Base-by-base conservation (phyloP, 345 rosid genomes). In the Aethionema arabicum region DNA sequence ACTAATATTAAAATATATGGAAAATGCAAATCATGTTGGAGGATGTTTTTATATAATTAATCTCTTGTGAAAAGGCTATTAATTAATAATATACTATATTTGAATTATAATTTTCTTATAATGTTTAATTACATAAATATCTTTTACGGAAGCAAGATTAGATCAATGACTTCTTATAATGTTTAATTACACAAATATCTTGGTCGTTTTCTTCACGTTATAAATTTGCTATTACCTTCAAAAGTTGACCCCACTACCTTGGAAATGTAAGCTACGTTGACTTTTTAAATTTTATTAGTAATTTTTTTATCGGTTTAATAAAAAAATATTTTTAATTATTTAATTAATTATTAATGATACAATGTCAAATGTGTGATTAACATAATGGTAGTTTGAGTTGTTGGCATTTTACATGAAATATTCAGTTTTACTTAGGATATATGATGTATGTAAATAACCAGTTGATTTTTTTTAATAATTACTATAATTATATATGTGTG, bases 201-300 rank as follows among this genome's bases (percentile, higher is more conserved):
- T n/a, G 59, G 36, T 53, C 49, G 40, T 61, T 60, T 68, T 36
- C 61, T 37, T 53, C 29, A 44, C 42, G 52, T 43, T n/a, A n/a
- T n/a, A n/a, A 43, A 52, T 60, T 54, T 60, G 62, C 12, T 53
- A 30, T 44, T 5, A 4, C 47, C 60, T 52, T 42, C 59, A 53
- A 49, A 38, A 54, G 56, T 69, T 69, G 74, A 61, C 68, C 74
- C 74, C 63, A 45, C 47, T 40, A 47, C 7, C 52, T 69, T 62
- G 63, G 68, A 69, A 54, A 30, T 53, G 61, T 62, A 39, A 0
- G 63, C 50, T 40, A 10, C 63, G 57, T 69, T 54, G 68, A 69
- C 73, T n/a, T 61, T 14, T 45, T 13, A 21, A 33, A 4, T 50
- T 51, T 68, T 46, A 29, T 53, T 2, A n/a, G n/a, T n/a, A n/a